These are phyloP conservation scores for Psilocybe azurescens DNA, from an alignment of 768 basidiomycete species.

Conservation along the genomic window DNA sequence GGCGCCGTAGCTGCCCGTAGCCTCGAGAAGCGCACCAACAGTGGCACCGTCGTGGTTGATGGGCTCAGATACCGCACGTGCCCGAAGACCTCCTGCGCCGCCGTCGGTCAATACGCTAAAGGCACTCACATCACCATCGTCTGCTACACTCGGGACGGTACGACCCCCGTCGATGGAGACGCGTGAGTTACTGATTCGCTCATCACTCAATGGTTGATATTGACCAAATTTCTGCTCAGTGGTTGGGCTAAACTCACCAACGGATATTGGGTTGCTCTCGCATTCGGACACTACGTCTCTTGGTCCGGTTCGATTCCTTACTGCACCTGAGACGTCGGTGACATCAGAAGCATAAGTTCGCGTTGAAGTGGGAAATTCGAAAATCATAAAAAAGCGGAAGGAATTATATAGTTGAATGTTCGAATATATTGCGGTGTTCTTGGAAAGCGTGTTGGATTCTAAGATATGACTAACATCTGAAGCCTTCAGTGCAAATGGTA, in stretches of 20 bases:
- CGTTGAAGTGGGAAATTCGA: too few species aligned
- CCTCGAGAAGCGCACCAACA: slow-evolving; percentile 12
- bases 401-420: too few species aligned
- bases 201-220: too few species aligned
- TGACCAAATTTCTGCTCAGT: not conserved
- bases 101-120: slow-evolving; percentile 10
- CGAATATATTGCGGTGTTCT: too few species aligned
- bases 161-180: slow-evolving; percentile 13
- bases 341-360: too few species aligned
- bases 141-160: slow-evolving; percentile 14
- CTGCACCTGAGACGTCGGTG: not conserved
- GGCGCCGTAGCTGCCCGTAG: not conserved
- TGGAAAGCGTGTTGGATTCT: too few species aligned
- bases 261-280: slow-evolving; percentile 10
- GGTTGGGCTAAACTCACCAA: slow-evolving; percentile 17
- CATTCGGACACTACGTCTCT: slow-evolving; percentile 12
- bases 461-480: too few species aligned
- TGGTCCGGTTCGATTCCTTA: slow-evolving; percentile 14
- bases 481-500: too few species aligned
- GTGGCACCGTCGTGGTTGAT: slow-evolving; percentile 9
- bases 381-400: too few species aligned
- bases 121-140: slow-evolving; percentile 13
- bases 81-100: slow-evolving; percentile 13
- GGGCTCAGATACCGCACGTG: slow-evolving; percentile 17
- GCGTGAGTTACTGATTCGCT: slow-evolving; percentile 4